These are phyloP conservation scores for Cylindrotheca fusiformis DNA, from an alignment of 108 stramenopile species.

Conservation along the genomic window DNA sequence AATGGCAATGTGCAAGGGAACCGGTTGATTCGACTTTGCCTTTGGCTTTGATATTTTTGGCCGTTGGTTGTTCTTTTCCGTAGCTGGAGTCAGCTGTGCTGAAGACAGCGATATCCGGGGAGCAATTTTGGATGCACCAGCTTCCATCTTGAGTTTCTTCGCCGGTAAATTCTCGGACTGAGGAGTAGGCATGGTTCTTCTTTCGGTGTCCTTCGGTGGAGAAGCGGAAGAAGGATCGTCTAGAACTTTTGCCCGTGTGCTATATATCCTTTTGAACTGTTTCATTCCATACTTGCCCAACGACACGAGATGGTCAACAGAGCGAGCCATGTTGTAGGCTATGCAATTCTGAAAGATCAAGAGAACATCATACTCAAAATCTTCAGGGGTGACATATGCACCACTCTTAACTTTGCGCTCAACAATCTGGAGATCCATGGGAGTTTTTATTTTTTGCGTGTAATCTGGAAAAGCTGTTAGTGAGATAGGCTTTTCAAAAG, in stretches of 20 bases:
- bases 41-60: constrained; percentile 19
- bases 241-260: constrained; percentile 47
- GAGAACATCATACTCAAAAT: constrained; percentile 82
- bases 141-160: constrained; percentile 42
- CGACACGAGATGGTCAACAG: constrained; percentile 60
- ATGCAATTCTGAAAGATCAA: constrained; percentile 82
- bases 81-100: constrained; percentile 22
- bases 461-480: constrained; percentile 66
- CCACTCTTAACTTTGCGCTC: constrained; percentile 65
- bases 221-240: constrained; percentile 44
- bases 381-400: constrained; percentile 51
- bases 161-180: constrained; percentile 10
- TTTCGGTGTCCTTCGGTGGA: constrained; percentile 6
- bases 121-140: constrained; percentile 6
- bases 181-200: constrained; percentile 11
- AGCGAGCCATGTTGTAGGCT: constrained; percentile 62
- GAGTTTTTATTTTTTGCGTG: constrained; percentile 47
- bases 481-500: constrained; percentile 79
- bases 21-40: constrained; percentile 57
- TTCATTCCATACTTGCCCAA: constrained; percentile 68
- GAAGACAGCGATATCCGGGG: constrained; percentile 42
- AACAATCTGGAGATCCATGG: constrained; percentile 77
- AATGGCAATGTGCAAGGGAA: constrained; percentile 86
- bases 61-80: constrained; percentile 9
- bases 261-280: constrained; percentile 60